These are phyloP conservation scores for Coemansia sp. DNA, from an alignment of 192 early-diverging fungal species.

Conservation along the genomic window DNA sequence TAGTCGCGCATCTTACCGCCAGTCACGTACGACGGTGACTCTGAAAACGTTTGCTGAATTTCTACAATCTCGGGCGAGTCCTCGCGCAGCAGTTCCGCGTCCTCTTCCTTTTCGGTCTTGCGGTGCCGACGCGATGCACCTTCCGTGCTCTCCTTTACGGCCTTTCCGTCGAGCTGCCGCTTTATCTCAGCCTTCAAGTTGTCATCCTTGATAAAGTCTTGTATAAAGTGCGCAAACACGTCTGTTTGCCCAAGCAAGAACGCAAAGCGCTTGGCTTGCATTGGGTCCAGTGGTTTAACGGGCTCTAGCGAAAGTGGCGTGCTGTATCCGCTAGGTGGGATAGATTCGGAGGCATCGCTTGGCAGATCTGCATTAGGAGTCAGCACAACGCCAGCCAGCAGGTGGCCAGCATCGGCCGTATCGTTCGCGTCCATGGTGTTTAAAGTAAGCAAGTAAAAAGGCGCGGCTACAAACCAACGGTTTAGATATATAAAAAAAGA, in stretches of 20 bases:
- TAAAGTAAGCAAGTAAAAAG: not conserved
- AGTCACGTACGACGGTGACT: slow-evolving; percentile 88
- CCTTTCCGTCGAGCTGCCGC: slow-evolving; percentile 50
- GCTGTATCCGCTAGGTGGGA: slow-evolving; percentile 55
- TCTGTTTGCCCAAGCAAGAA: slow-evolving; percentile 68
- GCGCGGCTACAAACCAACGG: not conserved
- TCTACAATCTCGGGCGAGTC: slow-evolving; percentile 67
- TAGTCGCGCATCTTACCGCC: slow-evolving; percentile 96
- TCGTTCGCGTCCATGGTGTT: slow-evolving; percentile 3
- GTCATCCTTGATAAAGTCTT: slow-evolving; percentile 60
- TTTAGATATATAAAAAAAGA: slow-evolving; percentile 1
- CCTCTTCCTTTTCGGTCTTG: slow-evolving; percentile 98
- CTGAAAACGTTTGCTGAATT: slow-evolving; percentile 74
- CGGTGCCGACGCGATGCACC: slow-evolving; percentile 74
- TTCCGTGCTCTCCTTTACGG: slow-evolving; percentile 18
- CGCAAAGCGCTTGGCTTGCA: slow-evolving; percentile 58
- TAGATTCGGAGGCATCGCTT: slow-evolving; percentile 44
- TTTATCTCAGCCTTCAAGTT: slow-evolving; percentile 59
- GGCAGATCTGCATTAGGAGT: slow-evolving; percentile 5
- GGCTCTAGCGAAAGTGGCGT: slow-evolving; percentile 41
- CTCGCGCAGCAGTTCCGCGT: slow-evolving; percentile 85
- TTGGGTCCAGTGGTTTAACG: slow-evolving; percentile 46
- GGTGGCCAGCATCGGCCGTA: not conserved
- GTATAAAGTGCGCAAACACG: slow-evolving; percentile 74
- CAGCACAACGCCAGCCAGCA: not conserved